Conservation (phyloP, 805 yeast species). For the Huiozyma sinensis region DNA sequence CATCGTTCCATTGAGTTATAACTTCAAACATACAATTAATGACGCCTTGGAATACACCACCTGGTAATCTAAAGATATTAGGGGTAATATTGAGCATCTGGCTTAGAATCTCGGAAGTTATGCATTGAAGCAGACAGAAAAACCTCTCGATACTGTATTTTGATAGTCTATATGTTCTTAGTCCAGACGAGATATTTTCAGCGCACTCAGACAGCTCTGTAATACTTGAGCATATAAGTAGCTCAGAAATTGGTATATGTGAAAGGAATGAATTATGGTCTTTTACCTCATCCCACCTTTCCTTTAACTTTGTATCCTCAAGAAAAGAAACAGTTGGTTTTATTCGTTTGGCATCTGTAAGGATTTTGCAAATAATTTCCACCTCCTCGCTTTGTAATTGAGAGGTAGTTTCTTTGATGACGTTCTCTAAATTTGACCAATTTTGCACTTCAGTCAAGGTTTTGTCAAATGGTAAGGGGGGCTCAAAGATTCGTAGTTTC, state of each 20-base stretch:
- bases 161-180: slow-evolving; percentile 50
- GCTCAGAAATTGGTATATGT: slow-evolving; percentile 58
- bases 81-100: slow-evolving; percentile 34
- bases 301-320: slow-evolving; percentile 56
- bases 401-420: slow-evolving; percentile 41
- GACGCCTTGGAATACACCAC: slow-evolving; percentile 29
- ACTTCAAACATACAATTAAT: slow-evolving; percentile 21
- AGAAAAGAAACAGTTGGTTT: slow-evolving; percentile 48
- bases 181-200: slow-evolving; percentile 42
- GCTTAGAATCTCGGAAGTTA: slow-evolving; percentile 45
- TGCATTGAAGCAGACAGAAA: slow-evolving; percentile 51
- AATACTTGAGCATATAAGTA: slow-evolving; percentile 39
- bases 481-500: slow-evolving; percentile 33
- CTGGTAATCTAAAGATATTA: slow-evolving; percentile 35
- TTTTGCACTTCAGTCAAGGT: slow-evolving; percentile 59
- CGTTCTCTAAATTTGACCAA: slow-evolving; percentile 65
- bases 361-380: slow-evolving; percentile 43
- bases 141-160: slow-evolving; percentile 58
- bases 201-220: slow-evolving; percentile 37
- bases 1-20: slow-evolving; percentile 46
- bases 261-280: slow-evolving; percentile 53
- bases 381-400: slow-evolving; percentile 51
- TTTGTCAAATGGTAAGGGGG: slow-evolving; percentile 44
- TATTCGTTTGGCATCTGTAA: slow-evolving; percentile 64
- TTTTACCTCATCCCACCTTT: slow-evolving; percentile 39